These are phyloP conservation scores for Zostera marina DNA, from an alignment of 116 monocot species.

Conservation along the genomic window DNA sequence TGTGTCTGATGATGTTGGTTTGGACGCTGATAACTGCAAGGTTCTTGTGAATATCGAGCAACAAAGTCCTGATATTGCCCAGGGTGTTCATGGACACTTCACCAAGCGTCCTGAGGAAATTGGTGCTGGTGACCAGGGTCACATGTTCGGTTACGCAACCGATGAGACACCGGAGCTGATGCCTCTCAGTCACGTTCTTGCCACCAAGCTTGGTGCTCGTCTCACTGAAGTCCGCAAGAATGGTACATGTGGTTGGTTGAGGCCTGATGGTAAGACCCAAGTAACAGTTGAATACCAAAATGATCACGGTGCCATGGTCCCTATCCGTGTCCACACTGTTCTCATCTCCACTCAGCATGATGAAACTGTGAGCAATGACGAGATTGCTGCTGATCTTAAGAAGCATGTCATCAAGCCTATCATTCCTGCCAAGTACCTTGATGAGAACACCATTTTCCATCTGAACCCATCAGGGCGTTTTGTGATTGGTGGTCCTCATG, in stretches of 20 bases:
- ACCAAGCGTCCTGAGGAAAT: conserved; percentile 74
- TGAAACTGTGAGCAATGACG: conserved; percentile 66
- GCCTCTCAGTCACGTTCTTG: conserved; percentile 54
- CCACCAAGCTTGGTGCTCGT: conserved; percentile 55
- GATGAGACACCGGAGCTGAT: conserved; percentile 67
- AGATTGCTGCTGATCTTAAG: conserved; percentile 77
- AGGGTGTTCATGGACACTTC: conserved; percentile 73
- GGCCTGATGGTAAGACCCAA: conserved; percentile 70
- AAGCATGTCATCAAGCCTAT: conserved; percentile 68
- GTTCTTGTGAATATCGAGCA: conserved; percentile 73
- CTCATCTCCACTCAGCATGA: conserved; percentile 85
- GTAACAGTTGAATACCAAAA: conserved; percentile 64
- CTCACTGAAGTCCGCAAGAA: conserved; percentile 66
- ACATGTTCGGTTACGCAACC: conserved; percentile 71
- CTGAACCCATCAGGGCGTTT: conserved; percentile 75
- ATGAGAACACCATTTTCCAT: conserved; percentile 84
- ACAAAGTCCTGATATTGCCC: conserved; percentile 68
- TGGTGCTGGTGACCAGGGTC: conserved; percentile 68
- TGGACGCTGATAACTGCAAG: conserved; percentile 58
- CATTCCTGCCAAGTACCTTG: conserved; percentile 55
- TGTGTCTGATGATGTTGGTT: conserved; percentile 39
- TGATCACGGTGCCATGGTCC: conserved; percentile 62
- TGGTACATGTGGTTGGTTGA: conserved; percentile 52
- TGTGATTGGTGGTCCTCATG: conserved; percentile 69
- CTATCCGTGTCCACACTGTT: conserved; percentile 69